phyloP scores from a whole-genome alignment of 129 eudicot species.

The Tagetes erecta region DNA sequence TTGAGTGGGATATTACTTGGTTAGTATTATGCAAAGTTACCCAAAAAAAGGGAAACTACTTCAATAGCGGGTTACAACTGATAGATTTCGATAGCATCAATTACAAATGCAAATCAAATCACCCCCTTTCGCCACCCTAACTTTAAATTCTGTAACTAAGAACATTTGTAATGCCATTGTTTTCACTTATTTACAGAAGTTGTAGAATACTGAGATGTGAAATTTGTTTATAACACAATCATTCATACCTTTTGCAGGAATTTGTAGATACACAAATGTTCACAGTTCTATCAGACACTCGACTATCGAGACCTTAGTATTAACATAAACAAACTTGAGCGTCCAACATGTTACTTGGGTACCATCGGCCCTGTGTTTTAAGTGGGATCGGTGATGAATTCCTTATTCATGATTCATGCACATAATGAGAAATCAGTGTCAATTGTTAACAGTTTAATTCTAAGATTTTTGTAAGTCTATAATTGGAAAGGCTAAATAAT shows the following conservation, averaged over 20 bases:
- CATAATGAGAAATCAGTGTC: not conserved
- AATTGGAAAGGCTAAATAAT: not conserved
- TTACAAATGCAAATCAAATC: no score
- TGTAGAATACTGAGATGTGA: not conserved
- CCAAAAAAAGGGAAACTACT: no score
- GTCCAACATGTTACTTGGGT: not conserved
- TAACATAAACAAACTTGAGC: not conserved
- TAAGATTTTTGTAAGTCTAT: not conserved
- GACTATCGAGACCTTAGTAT: conserved; percentile 59
- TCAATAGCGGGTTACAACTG: no score
- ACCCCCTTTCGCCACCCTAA: not conserved
- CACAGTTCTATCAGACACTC: conserved; percentile 70
- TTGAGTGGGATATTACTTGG: no score
- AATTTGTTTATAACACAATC: not conserved
- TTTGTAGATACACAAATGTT: conserved; percentile 92
- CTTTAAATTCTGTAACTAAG: not conserved
- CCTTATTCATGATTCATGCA: not conserved
- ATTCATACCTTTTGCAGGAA: conserved; percentile 51
- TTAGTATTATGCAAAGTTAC: no score
- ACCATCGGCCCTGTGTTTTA: conserved; percentile 15
- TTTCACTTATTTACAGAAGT: no score
- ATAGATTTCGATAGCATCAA: no score
- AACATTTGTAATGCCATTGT: not conserved
- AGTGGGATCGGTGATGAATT: conserved; percentile 7
- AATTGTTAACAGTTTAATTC: not conserved